These are phyloP conservation scores for Macadamia tetraphylla DNA, from an alignment of 164 flowering plant species.

Conservation along the genomic window DNA sequence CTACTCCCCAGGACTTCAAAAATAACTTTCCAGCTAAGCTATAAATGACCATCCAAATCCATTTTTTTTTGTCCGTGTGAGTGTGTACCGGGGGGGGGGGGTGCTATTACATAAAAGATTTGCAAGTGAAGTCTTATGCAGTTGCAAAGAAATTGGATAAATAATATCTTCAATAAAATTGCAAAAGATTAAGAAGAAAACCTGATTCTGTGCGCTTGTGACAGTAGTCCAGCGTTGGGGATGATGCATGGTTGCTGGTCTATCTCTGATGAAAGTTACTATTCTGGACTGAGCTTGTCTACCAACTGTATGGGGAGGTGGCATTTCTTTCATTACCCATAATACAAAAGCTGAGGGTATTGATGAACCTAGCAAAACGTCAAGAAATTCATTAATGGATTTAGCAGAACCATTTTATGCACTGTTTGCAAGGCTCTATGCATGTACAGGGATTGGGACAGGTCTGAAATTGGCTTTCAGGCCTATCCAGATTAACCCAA, in stretches of 20 bases:
- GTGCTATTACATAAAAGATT: too few species aligned
- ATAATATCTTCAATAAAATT: background rate
- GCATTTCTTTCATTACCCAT: slow-evolving; percentile 86
- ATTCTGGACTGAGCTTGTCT: slow-evolving; percentile 38
- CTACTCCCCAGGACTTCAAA: too few species aligned
- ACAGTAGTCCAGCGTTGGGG: slow-evolving; percentile 65
- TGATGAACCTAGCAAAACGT: slow-evolving; percentile 61
- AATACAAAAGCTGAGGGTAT: slow-evolving; percentile 72
- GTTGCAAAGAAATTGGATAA: background rate
- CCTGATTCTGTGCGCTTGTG: slow-evolving; percentile 71
- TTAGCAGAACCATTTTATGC: slow-evolving; percentile 2
- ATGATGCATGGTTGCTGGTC: slow-evolving; percentile 24
- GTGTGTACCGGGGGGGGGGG: too few species aligned
- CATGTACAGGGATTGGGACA: background rate
- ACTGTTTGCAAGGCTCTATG: background rate
- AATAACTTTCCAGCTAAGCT: too few species aligned
- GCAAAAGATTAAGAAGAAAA: slow-evolving; percentile 6
- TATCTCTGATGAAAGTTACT: slow-evolving; percentile 45
- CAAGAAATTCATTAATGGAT: background rate
- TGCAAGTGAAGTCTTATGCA: too few species aligned
- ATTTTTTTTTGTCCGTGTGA: too few species aligned
- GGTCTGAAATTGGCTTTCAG: too few species aligned
- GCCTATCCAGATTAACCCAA: too few species aligned
- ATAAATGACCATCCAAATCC: too few species aligned
- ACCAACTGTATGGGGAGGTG: slow-evolving; percentile 35